Base-by-base conservation (phyloP, 352 stramenopile genomes). In the Phytophthora tubulina region DNA sequence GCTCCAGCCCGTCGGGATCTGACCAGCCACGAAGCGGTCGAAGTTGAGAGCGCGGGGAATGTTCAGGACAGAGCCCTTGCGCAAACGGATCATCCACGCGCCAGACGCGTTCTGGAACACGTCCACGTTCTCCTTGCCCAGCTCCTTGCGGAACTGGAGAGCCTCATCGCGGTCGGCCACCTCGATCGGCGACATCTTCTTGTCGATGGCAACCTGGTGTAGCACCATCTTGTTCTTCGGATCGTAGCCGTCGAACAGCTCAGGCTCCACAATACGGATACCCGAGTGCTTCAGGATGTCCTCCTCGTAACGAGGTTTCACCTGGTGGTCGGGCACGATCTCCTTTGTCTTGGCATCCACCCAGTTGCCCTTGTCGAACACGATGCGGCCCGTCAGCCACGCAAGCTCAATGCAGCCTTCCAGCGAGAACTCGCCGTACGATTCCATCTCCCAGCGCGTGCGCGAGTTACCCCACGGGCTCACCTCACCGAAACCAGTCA, bases 391-490 rank as follows among this genome's bases (percentile, higher is more conserved):
- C 4, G 88, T 94, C 17, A 96, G 49, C 91, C 90, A 97, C 14
- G 90, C 91, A 9, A 97, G 55, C 62, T 97, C 91, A 53, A 97
- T 93, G 63, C 86, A 92, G 17, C 91, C 91, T 87, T 97, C 90
- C 13, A 97, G 67, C 31, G 91, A 97, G 67, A 97, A 96, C 67
- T 95, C 82, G 48, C 91, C 91, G 72, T 84, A 96, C 54, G 87
- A 94, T 70, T 97, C 91, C 86, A 97, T 97, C 76, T 97, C 91
- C 91, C 91, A 97, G 6, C 88, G 86, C 30, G 90, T 96, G 30
- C 90, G 90, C 14, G 89, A 80, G 60, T 92, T 96, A 32, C 91
- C 91, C 82, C 85, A 97, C 45, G 91, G 91, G 46, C 91, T 88
- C 17, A 97, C 87, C 73, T 97, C 91, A 38, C 91, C 91, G 58